Percentiles rank a stretch among this genome's conserved stretches.
Conservation (phyloP, 2,329 filamentous ascomycete species). For the Colletotrichum nymphaeae region DNA sequence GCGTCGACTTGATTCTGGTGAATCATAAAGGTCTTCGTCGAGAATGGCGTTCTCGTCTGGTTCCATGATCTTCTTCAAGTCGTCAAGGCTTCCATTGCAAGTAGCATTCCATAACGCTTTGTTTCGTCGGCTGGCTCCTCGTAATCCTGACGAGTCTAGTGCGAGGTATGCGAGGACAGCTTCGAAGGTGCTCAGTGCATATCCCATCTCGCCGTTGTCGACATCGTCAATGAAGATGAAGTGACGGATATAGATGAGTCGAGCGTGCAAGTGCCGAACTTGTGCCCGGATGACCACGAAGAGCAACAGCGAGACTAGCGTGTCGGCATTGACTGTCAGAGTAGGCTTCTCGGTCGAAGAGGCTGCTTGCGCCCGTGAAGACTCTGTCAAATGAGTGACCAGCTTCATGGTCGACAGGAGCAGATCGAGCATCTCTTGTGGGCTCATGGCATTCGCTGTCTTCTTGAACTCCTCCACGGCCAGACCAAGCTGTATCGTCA, state of each 20-base stretch:
- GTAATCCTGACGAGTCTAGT: constrained; percentile 82
- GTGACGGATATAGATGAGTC: constrained; percentile 93
- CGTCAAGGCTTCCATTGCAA: constrained; percentile 79
- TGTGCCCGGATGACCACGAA: constrained; percentile 94
- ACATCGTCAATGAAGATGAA: constrained; percentile 99
- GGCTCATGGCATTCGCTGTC: constrained; percentile 80
- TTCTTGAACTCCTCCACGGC: constrained; percentile 92
- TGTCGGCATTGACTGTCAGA: constrained; percentile 83
- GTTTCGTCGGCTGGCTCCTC: constrained; percentile 88
- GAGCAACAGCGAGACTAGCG: constrained; percentile 89
- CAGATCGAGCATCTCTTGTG: constrained; percentile 89
- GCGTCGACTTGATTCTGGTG: constrained; percentile 54
- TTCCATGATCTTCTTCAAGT: constrained; percentile 83
- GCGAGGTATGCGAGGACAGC: constrained; percentile 91
- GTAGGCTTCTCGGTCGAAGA: constrained; percentile 63
- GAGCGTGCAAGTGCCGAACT: constrained; percentile 86
- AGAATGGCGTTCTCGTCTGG: constrained; percentile 65
- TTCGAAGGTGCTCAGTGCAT: constrained; percentile 95
- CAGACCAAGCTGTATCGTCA: constrained; percentile 79
- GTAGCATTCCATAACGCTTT: constrained; percentile 88
- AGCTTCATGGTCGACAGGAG: constrained; percentile 85
- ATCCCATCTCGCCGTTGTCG: constrained; percentile 94
- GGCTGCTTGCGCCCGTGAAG: constrained; percentile 53
- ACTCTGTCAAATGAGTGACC: constrained; percentile 75
- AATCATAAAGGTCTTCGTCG: constrained; percentile 56